phyloP scores from a whole-genome alignment of 2,329 filamentous ascomycete species.

The Aspergillus arachidicola region DNA sequence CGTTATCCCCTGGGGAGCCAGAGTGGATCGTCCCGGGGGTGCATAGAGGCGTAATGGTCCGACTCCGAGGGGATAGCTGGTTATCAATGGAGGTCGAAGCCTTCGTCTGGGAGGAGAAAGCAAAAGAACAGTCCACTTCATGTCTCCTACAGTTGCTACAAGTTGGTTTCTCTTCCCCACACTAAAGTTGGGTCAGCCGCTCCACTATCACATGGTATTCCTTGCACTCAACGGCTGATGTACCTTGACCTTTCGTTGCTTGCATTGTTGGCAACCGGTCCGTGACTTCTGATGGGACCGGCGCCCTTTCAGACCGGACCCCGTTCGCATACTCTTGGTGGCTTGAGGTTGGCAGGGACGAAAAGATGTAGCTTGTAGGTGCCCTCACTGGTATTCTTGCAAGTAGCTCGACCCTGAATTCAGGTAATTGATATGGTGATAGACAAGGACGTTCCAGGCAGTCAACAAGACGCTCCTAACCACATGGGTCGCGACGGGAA shows the following conservation, averaged over 20 bases:
- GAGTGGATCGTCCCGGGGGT: background rate
- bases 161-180: conserved; percentile 29
- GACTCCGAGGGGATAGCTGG: background rate
- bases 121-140: conserved; percentile 25
- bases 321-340: background rate
- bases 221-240: background rate
- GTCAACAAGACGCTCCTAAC: too few relatives aligned
- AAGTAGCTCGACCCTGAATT: background rate
- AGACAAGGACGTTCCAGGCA: background rate
- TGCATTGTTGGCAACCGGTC: conserved; percentile 30
- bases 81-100: background rate
- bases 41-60: background rate
- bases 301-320: background rate
- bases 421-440: background rate
- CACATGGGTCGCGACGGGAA: background rate
- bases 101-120: background rate
- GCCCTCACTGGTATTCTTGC: background rate
- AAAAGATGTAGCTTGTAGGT: background rate
- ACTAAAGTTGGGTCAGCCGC: conserved; percentile 15
- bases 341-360: background rate
- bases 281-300: conserved; percentile 30
- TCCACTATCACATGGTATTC: background rate
- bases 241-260: conserved; percentile 34
- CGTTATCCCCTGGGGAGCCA: background rate
- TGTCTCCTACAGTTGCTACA: conserved; percentile 30